phyloP scores from a whole-genome alignment of 2,329 filamentous ascomycete species.

The Fusarium poae region DNA sequence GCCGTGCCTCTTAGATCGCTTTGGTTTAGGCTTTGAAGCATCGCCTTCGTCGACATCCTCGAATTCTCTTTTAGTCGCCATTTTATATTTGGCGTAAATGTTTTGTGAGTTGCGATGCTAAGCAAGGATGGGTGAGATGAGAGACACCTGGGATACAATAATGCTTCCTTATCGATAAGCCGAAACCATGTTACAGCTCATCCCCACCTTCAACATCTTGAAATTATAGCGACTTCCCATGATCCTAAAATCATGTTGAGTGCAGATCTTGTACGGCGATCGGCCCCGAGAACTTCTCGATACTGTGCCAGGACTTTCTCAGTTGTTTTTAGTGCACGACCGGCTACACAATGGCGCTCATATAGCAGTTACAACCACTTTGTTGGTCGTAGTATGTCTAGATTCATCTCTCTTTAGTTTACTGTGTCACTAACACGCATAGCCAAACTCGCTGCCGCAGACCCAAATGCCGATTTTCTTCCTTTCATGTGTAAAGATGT shows the following conservation, averaged over 20 bases:
- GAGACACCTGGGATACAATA: slow-evolving; percentile 22
- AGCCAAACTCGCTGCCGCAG: slow-evolving; percentile 26
- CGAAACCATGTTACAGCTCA: slow-evolving; percentile 16
- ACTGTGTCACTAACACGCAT: slow-evolving; percentile 15
- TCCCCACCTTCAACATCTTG: slow-evolving; percentile 23
- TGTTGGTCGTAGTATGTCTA: slow-evolving; percentile 50
- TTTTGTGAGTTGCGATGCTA: slow-evolving; percentile 21
- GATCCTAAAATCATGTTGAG: slow-evolving; percentile 50
- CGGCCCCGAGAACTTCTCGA: slow-evolving; percentile 18
- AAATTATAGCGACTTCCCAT: slow-evolving; percentile 36
- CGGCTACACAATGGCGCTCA: slow-evolving; percentile 45
- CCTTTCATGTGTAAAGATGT: slow-evolving; percentile 41
- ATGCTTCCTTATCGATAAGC: slow-evolving; percentile 45
- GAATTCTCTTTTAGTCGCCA: slow-evolving; percentile 55
- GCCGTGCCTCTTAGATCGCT: slow-evolving; percentile 49
- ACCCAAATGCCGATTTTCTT: slow-evolving; percentile 15
- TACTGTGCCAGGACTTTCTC: background rate
- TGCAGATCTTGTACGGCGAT: slow-evolving; percentile 49
- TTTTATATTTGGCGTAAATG: slow-evolving; percentile 31
- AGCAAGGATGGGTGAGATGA: slow-evolving; percentile 11
- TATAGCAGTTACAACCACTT: slow-evolving; percentile 56
- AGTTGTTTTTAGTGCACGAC: slow-evolving; percentile 14
- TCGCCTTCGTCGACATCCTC: slow-evolving; percentile 51
- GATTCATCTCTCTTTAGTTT: slow-evolving; percentile 7
- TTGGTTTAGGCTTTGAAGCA: slow-evolving; percentile 44